A percentile compares a stretch with the other conserved stretches of the same genome.
These are phyloP conservation scores for Gracilaria domingensis DNA, from an alignment of 23 red algal genomes.

Conservation along the genomic window DNA sequence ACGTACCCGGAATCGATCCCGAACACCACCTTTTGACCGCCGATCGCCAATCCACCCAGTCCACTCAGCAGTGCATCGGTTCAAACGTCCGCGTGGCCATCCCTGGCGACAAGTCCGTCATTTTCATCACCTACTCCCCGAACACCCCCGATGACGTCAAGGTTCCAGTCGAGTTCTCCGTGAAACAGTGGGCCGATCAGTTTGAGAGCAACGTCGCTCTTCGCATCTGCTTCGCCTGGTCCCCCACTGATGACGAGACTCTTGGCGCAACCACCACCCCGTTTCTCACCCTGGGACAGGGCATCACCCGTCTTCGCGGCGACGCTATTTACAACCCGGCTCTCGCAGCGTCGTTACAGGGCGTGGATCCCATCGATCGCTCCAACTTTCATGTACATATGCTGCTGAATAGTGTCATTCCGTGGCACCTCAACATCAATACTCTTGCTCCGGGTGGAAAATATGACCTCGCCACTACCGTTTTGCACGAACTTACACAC, in stretches of 20 bases:
- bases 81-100: not conserved
- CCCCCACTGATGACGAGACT: not conserved
- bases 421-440: constrained; percentile 52
- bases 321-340: constrained; percentile 52
- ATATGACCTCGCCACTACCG: constrained; percentile 70
- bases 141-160: constrained; percentile 1
- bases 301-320: not conserved
- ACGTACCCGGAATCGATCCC: constrained; percentile 29
- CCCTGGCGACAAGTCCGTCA: not conserved
- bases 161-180: constrained; percentile 36
- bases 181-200: constrained; percentile 65
- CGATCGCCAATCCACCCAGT: not conserved
- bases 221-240: constrained; percentile 54
- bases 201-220: constrained; percentile 36
- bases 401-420: constrained; percentile 34
- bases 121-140: constrained; percentile 13
- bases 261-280: constrained; percentile 42
- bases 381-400: constrained; percentile 43
- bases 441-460: constrained; percentile 6
- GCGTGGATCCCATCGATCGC: constrained; percentile 1
- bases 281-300: constrained; percentile 25
- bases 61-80: not conserved
- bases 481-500: constrained; percentile 68
- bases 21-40: not conserved
- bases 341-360: constrained; percentile 51